Percentiles rank a stretch among this genome's conserved stretches.
These are phyloP conservation scores for Imleria badia DNA, from an alignment of 768 basidiomycete genomes.

Conservation along the genomic window DNA sequence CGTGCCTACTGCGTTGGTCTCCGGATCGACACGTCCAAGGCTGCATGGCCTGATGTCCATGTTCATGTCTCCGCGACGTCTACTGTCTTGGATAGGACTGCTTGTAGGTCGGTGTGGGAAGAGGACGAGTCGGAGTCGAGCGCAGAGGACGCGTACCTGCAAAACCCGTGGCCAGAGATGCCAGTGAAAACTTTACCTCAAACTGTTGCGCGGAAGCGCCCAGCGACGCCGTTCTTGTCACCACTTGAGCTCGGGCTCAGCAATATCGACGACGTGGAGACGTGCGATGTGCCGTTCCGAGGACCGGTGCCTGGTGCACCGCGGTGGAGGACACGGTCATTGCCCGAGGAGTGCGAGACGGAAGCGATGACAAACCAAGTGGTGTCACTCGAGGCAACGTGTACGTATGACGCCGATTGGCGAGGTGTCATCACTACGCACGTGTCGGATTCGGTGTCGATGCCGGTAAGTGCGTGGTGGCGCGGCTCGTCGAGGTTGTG, in stretches of 20 bases:
- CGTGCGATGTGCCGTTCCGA: neutral
- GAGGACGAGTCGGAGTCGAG: neutral
- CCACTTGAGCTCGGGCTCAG: conserved; percentile 5
- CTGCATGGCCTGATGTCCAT: conserved; percentile 33
- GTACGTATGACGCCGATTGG: neutral
- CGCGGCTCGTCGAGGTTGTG: neutral
- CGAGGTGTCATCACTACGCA: neutral
- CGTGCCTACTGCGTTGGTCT: conserved; percentile 47
- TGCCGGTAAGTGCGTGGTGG: conserved; percentile 11
- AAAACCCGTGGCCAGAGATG: neutral
- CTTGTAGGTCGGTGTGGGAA: neutral
- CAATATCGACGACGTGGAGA: neutral
- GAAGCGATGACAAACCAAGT: neutral
- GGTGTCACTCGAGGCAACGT: neutral
- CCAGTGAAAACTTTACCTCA: neutral
- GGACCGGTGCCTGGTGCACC: conserved; percentile 25
- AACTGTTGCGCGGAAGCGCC: neutral
- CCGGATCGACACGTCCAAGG: conserved; percentile 41
- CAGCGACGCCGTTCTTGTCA: neutral
- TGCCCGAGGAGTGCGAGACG: conserved; percentile 15
- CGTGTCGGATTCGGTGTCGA: neutral
- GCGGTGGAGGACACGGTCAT: conserved; percentile 11
- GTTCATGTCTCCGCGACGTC: conserved; percentile 29
- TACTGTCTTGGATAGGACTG: neutral
- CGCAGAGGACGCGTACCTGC: neutral